Evolutionary conservation across 345 rosid genomes (phyloP).

Genomic region (Conringia planisiliqua): DNA sequence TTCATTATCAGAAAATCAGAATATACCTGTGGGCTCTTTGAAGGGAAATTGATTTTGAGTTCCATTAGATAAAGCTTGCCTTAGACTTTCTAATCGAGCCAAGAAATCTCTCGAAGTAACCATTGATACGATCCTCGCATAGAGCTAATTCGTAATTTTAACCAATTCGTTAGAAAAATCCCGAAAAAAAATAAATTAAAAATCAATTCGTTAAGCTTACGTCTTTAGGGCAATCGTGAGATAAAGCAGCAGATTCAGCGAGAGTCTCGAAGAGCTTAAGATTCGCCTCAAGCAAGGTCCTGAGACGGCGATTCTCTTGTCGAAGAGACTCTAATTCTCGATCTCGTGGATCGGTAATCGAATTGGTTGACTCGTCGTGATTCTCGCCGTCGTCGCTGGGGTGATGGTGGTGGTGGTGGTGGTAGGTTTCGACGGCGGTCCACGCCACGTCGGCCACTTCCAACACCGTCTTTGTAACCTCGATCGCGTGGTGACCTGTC

Average conservation of each 20-base stretch:
- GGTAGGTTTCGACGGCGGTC: slow-evolving; percentile 65
- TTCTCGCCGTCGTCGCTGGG: no score
- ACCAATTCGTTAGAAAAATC: not conserved
- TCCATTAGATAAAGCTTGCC: slow-evolving; percentile 45
- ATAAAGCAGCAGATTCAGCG: slow-evolving; percentile 60
- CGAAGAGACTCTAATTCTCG: slow-evolving; percentile 57
- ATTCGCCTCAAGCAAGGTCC: slow-evolving; percentile 62
- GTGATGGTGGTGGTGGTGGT: slow-evolving; percentile 57
- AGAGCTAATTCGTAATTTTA: slow-evolving; percentile 39
- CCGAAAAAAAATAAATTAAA: not conserved
- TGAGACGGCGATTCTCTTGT: slow-evolving; percentile 62
- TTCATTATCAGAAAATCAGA: no score
- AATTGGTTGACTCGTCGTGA: slow-evolving; percentile 11
- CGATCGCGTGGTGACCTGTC: slow-evolving; percentile 62
- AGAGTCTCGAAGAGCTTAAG: slow-evolving; percentile 66
- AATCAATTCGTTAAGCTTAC: slow-evolving; percentile 39
- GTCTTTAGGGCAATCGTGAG: slow-evolving; percentile 70
- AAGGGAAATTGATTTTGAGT: slow-evolving; percentile 65
- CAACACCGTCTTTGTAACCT: slow-evolving; percentile 87
- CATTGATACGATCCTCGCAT: slow-evolving; percentile 54
- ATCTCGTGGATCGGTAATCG: slow-evolving; percentile 30
- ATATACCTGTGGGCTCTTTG: slow-evolving; percentile 67
- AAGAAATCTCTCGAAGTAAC: slow-evolving; percentile 74
- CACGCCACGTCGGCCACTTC: slow-evolving; percentile 97
- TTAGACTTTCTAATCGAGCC: slow-evolving; percentile 49